Evolutionary conservation across 139 green algal species (phyloP).

Genomic region (Tetradesmus obliquus): DNA sequence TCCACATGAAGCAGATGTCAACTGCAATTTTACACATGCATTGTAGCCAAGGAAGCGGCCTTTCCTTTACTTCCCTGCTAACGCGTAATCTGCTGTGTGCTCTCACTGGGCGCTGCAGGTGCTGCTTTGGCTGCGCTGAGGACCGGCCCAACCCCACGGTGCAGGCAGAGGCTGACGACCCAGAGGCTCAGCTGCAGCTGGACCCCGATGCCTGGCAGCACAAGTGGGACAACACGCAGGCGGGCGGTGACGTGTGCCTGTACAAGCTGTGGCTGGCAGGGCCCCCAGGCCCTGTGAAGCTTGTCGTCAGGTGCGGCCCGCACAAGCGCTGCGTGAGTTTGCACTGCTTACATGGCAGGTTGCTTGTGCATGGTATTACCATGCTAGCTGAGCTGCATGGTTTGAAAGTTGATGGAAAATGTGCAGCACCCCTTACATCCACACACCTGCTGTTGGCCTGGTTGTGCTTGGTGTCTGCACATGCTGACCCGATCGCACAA

Average conservation of each 20-base stretch:
- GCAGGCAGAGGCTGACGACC: conserved; percentile 15
- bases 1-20: too few species aligned
- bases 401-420: too few species aligned
- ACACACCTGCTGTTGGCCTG: too few species aligned
- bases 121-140: background rate
- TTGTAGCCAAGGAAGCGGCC: too few species aligned
- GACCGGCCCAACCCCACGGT: conserved; percentile 18
- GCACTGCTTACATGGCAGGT: conserved; percentile 15
- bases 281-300: conserved; percentile 27
- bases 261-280: conserved; percentile 48
- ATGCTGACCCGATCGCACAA: too few species aligned
- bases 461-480: too few species aligned
- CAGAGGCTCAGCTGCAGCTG: conserved; percentile 29
- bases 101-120: background rate
- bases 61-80: background rate
- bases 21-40: too few species aligned
- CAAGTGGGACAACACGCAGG: conserved; percentile 54
- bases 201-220: conserved; percentile 28
- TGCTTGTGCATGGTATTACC: too few species aligned
- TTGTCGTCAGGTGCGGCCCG: conserved; percentile 5
- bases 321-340: conserved; percentile 41
- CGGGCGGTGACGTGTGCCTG: conserved; percentile 33
- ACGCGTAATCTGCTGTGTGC: background rate
- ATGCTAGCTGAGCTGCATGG: too few species aligned
- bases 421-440: too few species aligned